Evolutionary conservation across 1,284 basidiomycete species (phyloP).

Genomic region (Ustilago lituana): DNA sequence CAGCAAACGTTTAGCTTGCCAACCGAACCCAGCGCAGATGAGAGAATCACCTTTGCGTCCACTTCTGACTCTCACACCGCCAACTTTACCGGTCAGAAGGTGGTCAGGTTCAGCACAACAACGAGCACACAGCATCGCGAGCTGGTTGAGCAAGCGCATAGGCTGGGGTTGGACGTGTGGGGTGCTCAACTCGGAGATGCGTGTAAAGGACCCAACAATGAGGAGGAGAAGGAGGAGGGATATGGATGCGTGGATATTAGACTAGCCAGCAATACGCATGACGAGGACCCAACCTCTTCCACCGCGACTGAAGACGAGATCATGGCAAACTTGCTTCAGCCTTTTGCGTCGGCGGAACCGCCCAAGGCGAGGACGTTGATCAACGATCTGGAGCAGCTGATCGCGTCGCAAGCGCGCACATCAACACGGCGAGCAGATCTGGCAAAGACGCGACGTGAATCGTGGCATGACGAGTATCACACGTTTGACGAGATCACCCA

Average conservation of each 20-base stretch:
- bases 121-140: background rate
- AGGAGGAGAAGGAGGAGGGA: background rate
- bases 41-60: constrained; percentile 18
- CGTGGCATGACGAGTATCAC: constrained; percentile 36
- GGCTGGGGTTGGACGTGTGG: constrained; percentile 30
- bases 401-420: constrained; percentile 9
- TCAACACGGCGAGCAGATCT: too few relatives aligned
- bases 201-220: too few relatives aligned
- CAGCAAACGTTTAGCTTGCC: constrained; percentile 16
- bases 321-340: constrained; percentile 1
- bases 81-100: constrained; percentile 29
- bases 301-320: background rate
- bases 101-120: constrained; percentile 31
- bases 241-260: constrained; percentile 40
- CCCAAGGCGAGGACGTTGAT: constrained; percentile 6
- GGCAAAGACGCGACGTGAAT: too few relatives aligned
- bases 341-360: constrained; percentile 4
- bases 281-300: constrained; percentile 10
- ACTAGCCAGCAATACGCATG: constrained; percentile 6
- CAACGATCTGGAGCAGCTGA: constrained; percentile 17
- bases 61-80: background rate
- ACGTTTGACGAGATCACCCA: constrained; percentile 30
- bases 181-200: constrained; percentile 13
- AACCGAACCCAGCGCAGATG: background rate
- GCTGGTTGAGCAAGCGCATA: constrained; percentile 18